Base-by-base conservation (phyloP, 306 rosid genomes). In the Citrullus colocynthis region DNA sequence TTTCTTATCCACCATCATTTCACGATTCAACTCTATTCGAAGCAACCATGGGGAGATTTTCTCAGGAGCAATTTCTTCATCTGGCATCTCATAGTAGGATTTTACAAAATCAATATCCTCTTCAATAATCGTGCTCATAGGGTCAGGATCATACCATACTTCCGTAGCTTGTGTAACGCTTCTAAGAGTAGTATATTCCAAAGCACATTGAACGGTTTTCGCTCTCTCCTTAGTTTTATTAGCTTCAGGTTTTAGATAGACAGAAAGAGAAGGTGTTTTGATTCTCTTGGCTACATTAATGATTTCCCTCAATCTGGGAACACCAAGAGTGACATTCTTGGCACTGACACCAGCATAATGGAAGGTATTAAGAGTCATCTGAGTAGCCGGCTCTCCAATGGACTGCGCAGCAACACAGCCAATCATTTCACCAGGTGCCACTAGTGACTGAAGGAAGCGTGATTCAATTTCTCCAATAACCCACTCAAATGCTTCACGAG, bases 341-440 rank as follows among this genome's bases (percentile, higher is more conserved):
- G 99, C 99, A 91, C 99, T 95, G 59, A 95, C 99, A 91, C 99
- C 99, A 80, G 99, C 99, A 83, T 90, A 95, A 52, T 95, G 99
- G 84, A 95, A 95, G 72, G 99, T 95, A 88, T 95, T 95, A n/a
- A 95, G 93, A 67, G 99, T 95, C 99, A 95, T 95, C 91, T 95
- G 99, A 78, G 99, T 95, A 28, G 99, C 99, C 64, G 99, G 99
- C 65, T 95, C 97, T 78, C 99, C 99, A 76, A 95, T 95, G 61
- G 97, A 95, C 72, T 95, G 99, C 49, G 99, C 99, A 67, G 99
- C 99, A 48, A 95, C 96, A 65, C 97, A 92, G 60, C 99, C 99
- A 83, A 95, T 95, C 99, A 95, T 95, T 85, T 95, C 99, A 8
- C 99, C 99, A 49, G 97, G 96, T 34, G 97, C 99, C 44, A 95